Evolutionary conservation across 352 stramenopile genomes (phyloP).

Genomic region (Phytophthora agathidicida): DNA sequence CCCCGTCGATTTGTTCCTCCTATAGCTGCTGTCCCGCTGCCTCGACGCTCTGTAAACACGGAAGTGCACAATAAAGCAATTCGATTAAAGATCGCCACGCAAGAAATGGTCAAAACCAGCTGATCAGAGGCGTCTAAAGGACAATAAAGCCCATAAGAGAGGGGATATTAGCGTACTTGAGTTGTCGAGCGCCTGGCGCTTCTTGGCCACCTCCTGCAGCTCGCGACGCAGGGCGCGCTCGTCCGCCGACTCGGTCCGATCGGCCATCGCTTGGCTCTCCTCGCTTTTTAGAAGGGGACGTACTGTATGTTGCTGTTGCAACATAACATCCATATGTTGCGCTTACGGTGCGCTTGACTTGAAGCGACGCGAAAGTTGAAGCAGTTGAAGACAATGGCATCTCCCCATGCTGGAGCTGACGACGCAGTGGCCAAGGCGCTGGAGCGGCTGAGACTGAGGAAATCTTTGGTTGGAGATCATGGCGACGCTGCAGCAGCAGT

Average conservation of each 20-base stretch:
- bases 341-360: neutral
- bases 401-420: constrained; percentile 2
- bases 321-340: constrained; percentile 1
- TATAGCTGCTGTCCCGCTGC: neutral
- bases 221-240: constrained; percentile 64
- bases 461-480: neutral
- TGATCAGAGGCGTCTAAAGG: neutral
- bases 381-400: constrained; percentile 27
- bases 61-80: constrained; percentile 6
- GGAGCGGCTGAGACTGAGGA: constrained; percentile 23
- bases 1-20: constrained; percentile 10
- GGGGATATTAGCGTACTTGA: constrained; percentile 30
- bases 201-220: constrained; percentile 56
- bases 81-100: constrained; percentile 27
- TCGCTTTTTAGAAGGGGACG: constrained; percentile 13
- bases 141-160: neutral
- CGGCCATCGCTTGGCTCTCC: constrained; percentile 20
- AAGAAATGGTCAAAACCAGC: neutral
- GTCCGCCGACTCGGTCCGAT: constrained; percentile 41
- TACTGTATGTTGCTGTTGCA: neutral
- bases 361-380: constrained; percentile 20
- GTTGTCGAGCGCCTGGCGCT: constrained; percentile 50
- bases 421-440: constrained; percentile 31
- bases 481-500: neutral
- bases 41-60: constrained; percentile 28